Evolutionary conservation across 2,329 filamentous ascomycete genomes (phyloP).

Genomic region (Sporothrix variecibatus): DNA sequence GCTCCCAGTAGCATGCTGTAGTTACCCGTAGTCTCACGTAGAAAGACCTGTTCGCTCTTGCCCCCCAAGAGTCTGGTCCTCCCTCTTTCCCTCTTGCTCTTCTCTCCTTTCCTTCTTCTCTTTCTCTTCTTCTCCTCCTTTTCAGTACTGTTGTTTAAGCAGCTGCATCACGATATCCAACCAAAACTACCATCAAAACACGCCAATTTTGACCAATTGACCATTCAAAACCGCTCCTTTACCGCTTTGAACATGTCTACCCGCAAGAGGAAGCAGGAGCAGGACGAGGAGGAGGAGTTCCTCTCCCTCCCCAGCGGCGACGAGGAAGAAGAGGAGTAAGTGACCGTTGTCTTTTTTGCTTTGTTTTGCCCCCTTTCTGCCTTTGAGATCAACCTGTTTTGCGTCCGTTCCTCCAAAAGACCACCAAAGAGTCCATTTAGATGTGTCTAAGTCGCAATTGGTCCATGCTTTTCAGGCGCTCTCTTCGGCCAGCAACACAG

Average conservation of each 20-base stretch:
- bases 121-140: constrained; percentile 22
- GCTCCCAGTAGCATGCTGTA: constrained; percentile 18
- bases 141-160: constrained; percentile 22
- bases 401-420: neutral
- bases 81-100: constrained; percentile 32
- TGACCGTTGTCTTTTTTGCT: constrained; percentile 40
- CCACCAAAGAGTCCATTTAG: neutral
- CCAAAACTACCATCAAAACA: constrained; percentile 26
- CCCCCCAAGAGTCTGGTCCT: constrained; percentile 22
- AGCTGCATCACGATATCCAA: neutral
- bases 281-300: constrained; percentile 54
- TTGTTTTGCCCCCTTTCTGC: constrained; percentile 22
- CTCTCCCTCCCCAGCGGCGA: constrained; percentile 56
- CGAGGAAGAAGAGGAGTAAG: constrained; percentile 58
- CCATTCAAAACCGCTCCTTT: constrained; percentile 19
- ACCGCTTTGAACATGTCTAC: constrained; percentile 44
- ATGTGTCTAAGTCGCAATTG: constrained; percentile 14
- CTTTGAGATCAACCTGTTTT: constrained; percentile 27
- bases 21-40: constrained; percentile 27
- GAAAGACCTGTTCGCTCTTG: constrained; percentile 16
- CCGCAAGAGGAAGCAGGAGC: constrained; percentile 57
- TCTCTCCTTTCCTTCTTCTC: constrained; percentile 31
- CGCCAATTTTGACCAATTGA: constrained; percentile 21
- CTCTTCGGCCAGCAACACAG: neutral
- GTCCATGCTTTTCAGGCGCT: neutral